phyloP scores from a whole-genome alignment of 148 eudicot species.

The Amaranthus hypochondriacus region DNA sequence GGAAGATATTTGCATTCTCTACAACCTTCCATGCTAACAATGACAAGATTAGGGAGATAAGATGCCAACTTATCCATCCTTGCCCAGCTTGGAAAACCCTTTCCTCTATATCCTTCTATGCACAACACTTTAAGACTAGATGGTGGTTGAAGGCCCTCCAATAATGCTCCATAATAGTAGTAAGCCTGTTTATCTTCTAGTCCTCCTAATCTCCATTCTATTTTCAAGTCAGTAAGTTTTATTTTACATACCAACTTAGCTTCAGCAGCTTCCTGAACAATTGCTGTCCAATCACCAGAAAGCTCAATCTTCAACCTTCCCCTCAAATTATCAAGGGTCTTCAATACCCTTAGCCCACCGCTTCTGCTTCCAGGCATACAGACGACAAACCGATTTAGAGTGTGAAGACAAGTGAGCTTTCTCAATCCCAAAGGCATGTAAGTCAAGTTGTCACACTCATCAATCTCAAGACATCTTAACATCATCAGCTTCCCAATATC shows the following conservation, averaged over 20 bases:
- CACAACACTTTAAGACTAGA: conserved; percentile 1
- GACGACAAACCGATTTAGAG: conserved; percentile 8
- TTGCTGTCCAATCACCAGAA: conserved; percentile 3
- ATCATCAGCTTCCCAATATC: conserved; percentile 11
- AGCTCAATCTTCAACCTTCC: conserved; percentile 15
- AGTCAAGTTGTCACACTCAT: conserved; percentile 13
- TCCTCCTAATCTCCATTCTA: conserved; percentile 6
- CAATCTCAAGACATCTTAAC: conserved; percentile 11
- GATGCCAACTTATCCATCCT: not conserved
- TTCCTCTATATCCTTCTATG: conserved; percentile 17
- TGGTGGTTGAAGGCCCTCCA: conserved; percentile 17
- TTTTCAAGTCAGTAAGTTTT: conserved; percentile 6
- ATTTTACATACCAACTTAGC: not conserved
- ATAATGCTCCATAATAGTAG: not conserved
- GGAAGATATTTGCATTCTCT: conserved; percentile 10
- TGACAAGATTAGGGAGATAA: conserved; percentile 15
- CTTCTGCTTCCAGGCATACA: not conserved
- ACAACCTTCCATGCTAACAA: conserved; percentile 16
- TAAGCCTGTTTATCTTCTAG: not conserved
- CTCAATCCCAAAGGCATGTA: conserved; percentile 15
- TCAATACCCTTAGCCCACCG: not conserved
- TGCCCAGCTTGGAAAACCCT: conserved; percentile 17
- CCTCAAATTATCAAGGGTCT: not conserved
- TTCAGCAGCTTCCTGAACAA: not conserved
- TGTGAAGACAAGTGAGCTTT: too few relatives aligned